These are phyloP conservation scores for Xylaria longipes DNA, from an alignment of 495 filamentous ascomycete genomes.

Conservation along the genomic window DNA sequence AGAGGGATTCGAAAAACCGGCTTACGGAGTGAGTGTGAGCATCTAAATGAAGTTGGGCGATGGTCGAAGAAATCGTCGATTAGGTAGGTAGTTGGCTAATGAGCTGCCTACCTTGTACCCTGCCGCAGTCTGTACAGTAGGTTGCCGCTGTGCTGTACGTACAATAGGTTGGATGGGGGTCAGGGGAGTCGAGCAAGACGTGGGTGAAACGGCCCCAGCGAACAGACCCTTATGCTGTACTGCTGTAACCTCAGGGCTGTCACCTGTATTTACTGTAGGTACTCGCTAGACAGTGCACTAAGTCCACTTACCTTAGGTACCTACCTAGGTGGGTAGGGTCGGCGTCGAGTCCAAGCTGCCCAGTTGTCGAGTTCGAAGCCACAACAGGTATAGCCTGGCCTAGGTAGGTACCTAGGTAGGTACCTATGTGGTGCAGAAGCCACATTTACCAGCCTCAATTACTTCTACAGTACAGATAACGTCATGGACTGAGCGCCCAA, in stretches of 20 bases:
- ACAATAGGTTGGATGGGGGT: neutral
- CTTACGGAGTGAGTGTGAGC: neutral
- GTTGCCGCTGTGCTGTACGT: neutral
- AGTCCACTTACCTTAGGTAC: too few relatives aligned
- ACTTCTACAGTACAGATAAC: neutral
- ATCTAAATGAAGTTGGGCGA: conserved; percentile 7
- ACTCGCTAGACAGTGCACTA: too few relatives aligned
- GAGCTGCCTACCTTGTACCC: neutral
- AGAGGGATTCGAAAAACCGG: neutral
- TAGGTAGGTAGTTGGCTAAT: neutral
- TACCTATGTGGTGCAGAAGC: neutral
- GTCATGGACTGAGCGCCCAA: neutral
- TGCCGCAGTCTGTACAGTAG: neutral
- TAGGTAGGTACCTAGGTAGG: too few relatives aligned
- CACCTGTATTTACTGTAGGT: too few relatives aligned
- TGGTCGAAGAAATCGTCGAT: conserved; percentile 1
- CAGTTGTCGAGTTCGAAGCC: neutral
- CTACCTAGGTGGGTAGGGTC: too few relatives aligned
- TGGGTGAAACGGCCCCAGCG: conserved; percentile 7
- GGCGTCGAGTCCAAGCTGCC: neutral
- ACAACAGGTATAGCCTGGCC: too few relatives aligned
- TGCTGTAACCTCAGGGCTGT: neutral
- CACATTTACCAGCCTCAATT: neutral
- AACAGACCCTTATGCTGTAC: neutral
- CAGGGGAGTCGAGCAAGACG: neutral